phyloP scores from a whole-genome alignment of 345 rosid species.

The Salix arbutifolia region DNA sequence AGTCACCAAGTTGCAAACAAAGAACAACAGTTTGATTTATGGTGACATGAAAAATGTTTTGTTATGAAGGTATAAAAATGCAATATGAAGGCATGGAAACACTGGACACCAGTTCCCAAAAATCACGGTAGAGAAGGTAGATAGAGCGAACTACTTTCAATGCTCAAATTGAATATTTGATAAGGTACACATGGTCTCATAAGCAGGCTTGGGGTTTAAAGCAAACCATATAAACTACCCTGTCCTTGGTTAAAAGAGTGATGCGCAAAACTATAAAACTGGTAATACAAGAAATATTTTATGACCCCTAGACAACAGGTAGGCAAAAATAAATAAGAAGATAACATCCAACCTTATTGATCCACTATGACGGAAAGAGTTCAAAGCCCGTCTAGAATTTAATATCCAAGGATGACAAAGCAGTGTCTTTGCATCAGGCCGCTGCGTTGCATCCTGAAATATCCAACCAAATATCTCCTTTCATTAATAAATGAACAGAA shows the following conservation, averaged over 20 bases:
- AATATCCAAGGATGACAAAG: conserved; percentile 99
- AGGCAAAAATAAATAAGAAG: neutral
- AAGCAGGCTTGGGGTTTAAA: neutral
- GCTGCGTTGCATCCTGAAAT: conserved; percentile 88
- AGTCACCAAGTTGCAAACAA: neutral
- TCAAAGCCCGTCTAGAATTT: conserved; percentile 77
- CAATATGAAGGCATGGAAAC: neutral
- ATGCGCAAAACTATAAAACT: neutral
- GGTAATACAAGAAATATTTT: neutral
- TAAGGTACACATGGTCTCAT: neutral
- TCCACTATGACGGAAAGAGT: conserved; percentile 82
- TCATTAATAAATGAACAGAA: neutral
- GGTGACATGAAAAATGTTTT: neutral
- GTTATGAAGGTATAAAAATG: neutral
- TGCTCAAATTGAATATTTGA: neutral
- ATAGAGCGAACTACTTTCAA: neutral
- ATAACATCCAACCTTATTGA: conserved; percentile 50
- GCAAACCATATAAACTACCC: neutral
- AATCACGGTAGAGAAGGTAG: neutral
- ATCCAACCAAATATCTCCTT: conserved; percentile 14
- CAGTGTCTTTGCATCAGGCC: conserved; percentile 99
- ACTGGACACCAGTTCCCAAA: neutral
- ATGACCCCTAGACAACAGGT: neutral
- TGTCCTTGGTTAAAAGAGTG: neutral
- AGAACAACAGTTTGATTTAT: neutral